Evolutionary conservation across 2,329 filamentous ascomycete genomes (phyloP), one percentile per base, ranked within the genome.

Genomic region (Hymenoscyphus scutula): DNA sequence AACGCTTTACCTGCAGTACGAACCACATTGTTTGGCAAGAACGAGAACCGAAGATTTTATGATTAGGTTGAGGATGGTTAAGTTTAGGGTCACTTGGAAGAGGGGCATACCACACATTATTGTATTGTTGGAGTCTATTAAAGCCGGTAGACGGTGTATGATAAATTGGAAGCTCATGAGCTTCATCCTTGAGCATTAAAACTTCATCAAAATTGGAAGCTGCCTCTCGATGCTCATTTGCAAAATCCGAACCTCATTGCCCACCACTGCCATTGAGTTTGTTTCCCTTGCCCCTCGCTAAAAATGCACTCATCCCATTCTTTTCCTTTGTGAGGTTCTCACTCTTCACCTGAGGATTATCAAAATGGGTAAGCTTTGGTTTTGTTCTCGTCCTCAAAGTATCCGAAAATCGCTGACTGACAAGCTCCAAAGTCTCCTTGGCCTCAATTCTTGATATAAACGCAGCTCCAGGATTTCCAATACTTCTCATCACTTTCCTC

Each of bases 41-140:
- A 99, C 81, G 83, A 87, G 72, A 97, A 98, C 85, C 89, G 95
- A 77, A 96, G 89, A 80, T 99, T 98, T 85, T 90, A 86, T 74
- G 93, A 98, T 76, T 99, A 88, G 80, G 51, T 37, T 58, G 45
- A 23, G 62, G 54, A 25, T 30, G 57, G 13, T 34, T 62, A 54
- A 48, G 30, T 25, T 41, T 61, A 56, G 59, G 59, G 30, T 53
- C 48, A 34, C 29, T 53, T 59, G 55, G 48, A 51, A 57, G 62
- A 32, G 60, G 53, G 25, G 58, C 51, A 61, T 55, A 61, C 55
- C 67, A 65, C 62, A 67, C 59, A 64, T 67, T 54, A 29, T 48
- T 59, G 19, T 66, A 62, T 53, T 64, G 64, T 60, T 53, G 53
- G 67, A 59, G 54, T 61, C 64, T 55, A 41, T 63, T 64, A 62